Evolutionary conservation across 805 yeast species (phyloP), one percentile per base, ranked within the genome.

Genomic region (Candida broadrunensis): DNA sequence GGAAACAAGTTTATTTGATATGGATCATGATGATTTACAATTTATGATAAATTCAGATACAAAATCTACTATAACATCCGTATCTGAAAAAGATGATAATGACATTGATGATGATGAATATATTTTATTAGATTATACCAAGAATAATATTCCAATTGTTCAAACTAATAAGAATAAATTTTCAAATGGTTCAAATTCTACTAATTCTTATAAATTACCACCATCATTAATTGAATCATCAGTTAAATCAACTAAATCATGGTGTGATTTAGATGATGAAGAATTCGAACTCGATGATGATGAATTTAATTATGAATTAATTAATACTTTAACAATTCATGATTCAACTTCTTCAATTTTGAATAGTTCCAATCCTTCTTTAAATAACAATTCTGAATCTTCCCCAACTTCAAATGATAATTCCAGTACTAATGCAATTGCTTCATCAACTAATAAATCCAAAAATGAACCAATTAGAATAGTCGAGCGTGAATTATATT

Each of bases 211-310:
- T 16, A 19, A 56, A 34, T 29, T 29, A 15, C 38, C 58, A 15
- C 69, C 70, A 14, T 60, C 66, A 11, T 54, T 63, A 43, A 55
- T 61, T 32, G 63, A 63, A 35, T 58, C 63, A 13, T 55, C 67
- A n/a, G 50, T 52, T 24, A 50, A 55, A 37, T 52, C 60, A 14
- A 50, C 60, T 23, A 58, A 51, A 40, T 60, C 65, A 19, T 65
- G 69, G 68, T 60, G 60, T 40, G 69, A 64, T 33, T 49, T 58
- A 41, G 61, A 58, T 34, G 67, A 61, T 33, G 58, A 56, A 17
- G 50, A 48, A 18, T 49, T 43, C 36, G 32, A 11, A 15, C 5
- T 14, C 14, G 32, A 5, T n/a, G n/a, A 29, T 29, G 17, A 15
- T 29, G 18, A 29, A 8, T 29, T 29, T 11, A 29, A 29, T 15